Base-by-base conservation (phyloP, 306 rosid genomes). In the Arachis stenosperma region DNA sequence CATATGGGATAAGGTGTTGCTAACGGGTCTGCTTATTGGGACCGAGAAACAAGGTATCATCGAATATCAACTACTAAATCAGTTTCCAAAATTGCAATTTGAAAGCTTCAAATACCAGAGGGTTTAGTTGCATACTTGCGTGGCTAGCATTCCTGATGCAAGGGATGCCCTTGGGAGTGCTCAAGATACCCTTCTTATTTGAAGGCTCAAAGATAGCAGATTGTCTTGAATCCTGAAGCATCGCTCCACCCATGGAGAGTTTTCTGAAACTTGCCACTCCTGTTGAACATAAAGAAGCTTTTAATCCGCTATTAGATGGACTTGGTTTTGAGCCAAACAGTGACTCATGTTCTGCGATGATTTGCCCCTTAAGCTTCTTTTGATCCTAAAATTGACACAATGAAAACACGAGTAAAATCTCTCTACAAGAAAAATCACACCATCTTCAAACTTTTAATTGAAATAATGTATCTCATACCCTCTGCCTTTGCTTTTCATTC, bases 321-420 rank as follows among this genome's bases (percentile, higher is more conserved):
- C 83, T 82, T 47, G 80, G 67, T 64, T 73, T 82, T 42, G 83
- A 63, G 61, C 86, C 83, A 5, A 69, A 89, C 56, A 85, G 82
- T 65, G 75, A 82, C 75, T 91, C 96, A 79, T 84, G 85, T 82
- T 89, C 92, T 4, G 88, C 87, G 55, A 81, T 79, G 39, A 79
- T 62, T 74, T 82, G 90, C 12, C 80, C 86, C 71, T 57, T 67
- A 51, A 74, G 70, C 65, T 47, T 69, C 78, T 44, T 78, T 65
- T 78, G 83, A 64, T 78, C 86, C 83, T 82, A 74, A 73, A 48
- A 67, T 77, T 56, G 41, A 15, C 9, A 7, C 55, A 30, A 13
- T 27, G 53, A 41, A 66, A 39, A 50, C 27, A 56, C 8, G 12
- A 77, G 65, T 43, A 58, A 58, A 14, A 44, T 75, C 74, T 75